phyloP scores from a whole-genome alignment of 2,329 filamentous ascomycete genomes.

The Aureobasidium uvarum region DNA sequence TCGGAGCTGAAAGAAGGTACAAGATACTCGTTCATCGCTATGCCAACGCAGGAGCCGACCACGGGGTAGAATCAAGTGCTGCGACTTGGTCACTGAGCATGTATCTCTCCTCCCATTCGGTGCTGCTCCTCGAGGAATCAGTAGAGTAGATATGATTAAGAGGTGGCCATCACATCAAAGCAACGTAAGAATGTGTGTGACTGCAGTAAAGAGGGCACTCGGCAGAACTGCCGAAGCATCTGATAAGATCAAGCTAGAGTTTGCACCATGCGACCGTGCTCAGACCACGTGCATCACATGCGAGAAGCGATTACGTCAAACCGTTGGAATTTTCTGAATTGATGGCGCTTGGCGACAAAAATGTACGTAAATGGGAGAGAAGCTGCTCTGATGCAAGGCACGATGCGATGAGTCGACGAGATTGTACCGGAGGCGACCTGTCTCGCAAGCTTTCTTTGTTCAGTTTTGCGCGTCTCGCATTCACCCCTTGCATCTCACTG shows the following conservation, averaged over 20 bases:
- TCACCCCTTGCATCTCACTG: not conserved
- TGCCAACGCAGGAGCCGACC: too few relatives aligned
- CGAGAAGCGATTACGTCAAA: not conserved
- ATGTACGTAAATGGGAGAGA: slow-evolving; percentile 2
- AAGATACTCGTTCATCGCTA: too few relatives aligned
- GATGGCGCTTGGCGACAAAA: slow-evolving; percentile 7
- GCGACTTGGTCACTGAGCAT: too few relatives aligned
- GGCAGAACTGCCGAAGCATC: not conserved
- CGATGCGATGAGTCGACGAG: not conserved
- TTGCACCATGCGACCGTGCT: not conserved
- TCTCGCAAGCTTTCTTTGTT: not conserved
- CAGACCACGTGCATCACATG: not conserved
- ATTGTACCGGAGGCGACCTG: not conserved
- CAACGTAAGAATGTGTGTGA: not conserved
- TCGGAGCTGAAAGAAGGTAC: too few relatives aligned
- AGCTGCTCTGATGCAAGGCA: not conserved
- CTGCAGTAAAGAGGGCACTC: not conserved
- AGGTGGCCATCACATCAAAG: not conserved
- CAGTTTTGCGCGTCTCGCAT: not conserved
- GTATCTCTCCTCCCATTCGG: too few relatives aligned
- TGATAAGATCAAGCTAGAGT: not conserved
- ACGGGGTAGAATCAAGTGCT: too few relatives aligned
- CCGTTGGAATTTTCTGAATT: not conserved
- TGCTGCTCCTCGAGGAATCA: not conserved
- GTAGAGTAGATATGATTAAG: not conserved